Conservation (phyloP, 169 alveolate species). For the Nephromyces sp. region DNA sequence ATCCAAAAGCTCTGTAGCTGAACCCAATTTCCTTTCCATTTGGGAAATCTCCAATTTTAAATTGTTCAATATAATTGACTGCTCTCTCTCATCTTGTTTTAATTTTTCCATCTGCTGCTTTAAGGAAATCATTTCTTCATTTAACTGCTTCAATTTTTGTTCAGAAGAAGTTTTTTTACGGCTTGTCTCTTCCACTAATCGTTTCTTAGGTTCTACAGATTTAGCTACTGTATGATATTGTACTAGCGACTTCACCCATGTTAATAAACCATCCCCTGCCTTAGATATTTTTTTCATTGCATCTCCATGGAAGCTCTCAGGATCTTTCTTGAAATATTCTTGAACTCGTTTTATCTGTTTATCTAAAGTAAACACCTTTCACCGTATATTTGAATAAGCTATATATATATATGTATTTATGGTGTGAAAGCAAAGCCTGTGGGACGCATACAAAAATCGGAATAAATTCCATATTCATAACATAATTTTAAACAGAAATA, state of each 20-base stretch:
- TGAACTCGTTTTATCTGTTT: constrained; percentile 59
- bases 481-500: neutral
- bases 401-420: no score
- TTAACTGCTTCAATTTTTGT: constrained; percentile 60
- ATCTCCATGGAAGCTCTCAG: constrained; percentile 59
- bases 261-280: constrained; percentile 79
- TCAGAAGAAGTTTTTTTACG: constrained; percentile 69
- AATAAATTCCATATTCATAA: neutral
- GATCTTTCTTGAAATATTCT: constrained; percentile 62
- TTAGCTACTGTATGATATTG: constrained; percentile 75
- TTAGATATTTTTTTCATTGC: constrained; percentile 61
- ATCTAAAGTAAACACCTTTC: no score
- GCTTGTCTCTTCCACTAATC: constrained; percentile 70
- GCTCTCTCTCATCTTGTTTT: constrained; percentile 62
- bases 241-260: constrained; percentile 75
- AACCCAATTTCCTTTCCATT: constrained; percentile 70
- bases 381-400: no score
- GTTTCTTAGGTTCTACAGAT: constrained; percentile 76
- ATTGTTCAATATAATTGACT: constrained; percentile 68
- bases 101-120: constrained; percentile 64
- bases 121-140: constrained; percentile 62
- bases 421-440: no score
- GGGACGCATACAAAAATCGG: neutral
- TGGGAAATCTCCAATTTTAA: constrained; percentile 65
- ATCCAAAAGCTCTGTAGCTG: constrained; percentile 78